These are phyloP conservation scores for Flagelloscypha sp. DNA, from an alignment of 768 basidiomycete genomes.

Conservation along the genomic window DNA sequence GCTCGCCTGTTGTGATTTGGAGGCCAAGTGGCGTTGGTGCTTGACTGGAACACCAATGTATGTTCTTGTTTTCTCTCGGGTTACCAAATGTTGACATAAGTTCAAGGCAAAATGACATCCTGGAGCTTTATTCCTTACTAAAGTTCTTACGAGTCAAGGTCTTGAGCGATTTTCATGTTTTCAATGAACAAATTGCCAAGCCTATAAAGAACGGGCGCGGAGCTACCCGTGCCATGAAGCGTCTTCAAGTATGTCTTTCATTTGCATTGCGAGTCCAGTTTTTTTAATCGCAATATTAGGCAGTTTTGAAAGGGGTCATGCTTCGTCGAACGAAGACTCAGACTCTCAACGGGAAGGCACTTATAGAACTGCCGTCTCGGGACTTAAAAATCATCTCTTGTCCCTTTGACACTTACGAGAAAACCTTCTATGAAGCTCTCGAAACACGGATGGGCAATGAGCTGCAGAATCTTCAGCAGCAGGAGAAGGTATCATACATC, in stretches of 20 bases:
- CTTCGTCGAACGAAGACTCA: constrained; percentile 78
- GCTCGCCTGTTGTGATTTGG: constrained; percentile 69
- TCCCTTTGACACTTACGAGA: constrained; percentile 68
- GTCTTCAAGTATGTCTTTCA: constrained; percentile 53
- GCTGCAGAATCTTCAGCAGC: constrained; percentile 59
- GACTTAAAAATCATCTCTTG: constrained; percentile 66
- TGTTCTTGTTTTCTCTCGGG: not conserved
- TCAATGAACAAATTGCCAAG: constrained; percentile 70
- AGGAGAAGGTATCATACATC: constrained; percentile 52
- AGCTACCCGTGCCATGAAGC: constrained; percentile 67
- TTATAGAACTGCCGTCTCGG: constrained; percentile 75
- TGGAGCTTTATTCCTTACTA: constrained; percentile 83
- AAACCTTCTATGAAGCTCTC: constrained; percentile 68
- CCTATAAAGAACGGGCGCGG: constrained; percentile 65
- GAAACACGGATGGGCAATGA: constrained; percentile 57
- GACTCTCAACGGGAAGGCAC: constrained; percentile 64
- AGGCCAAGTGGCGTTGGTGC: constrained; percentile 80
- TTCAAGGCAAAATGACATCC: constrained; percentile 80
- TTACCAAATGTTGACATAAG: not conserved
- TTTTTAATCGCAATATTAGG: constrained; percentile 26
- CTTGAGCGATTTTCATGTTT: constrained; percentile 68
- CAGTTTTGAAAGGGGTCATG: constrained; percentile 82
- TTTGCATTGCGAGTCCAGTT: not conserved
- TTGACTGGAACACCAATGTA: constrained; percentile 79
- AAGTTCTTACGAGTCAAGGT: constrained; percentile 84